Conservation (phyloP, 805 yeast genomes). For the Pichia nakasei region DNA sequence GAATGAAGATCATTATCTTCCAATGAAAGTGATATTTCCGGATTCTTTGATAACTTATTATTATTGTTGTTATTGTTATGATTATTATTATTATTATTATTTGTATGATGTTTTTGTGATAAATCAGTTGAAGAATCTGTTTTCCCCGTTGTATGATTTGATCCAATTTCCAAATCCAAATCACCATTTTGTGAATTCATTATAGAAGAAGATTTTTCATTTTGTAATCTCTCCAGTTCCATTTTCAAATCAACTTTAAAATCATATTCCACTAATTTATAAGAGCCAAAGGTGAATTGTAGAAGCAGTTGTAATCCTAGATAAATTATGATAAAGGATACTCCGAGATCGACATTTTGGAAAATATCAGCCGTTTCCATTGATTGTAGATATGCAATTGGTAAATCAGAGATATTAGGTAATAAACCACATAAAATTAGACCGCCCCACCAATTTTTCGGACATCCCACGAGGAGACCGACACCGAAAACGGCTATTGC, state of each 20-base stretch:
- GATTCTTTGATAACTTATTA: too few species aligned
- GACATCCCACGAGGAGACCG: constrained; percentile 48
- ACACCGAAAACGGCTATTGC: constrained; percentile 16
- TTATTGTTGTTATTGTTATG: neutral
- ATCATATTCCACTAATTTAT: constrained; percentile 61
- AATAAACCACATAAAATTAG: constrained; percentile 57
- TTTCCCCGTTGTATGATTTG: too few species aligned
- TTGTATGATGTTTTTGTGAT: too few species aligned
- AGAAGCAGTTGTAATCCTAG: constrained; percentile 56
- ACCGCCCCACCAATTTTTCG: constrained; percentile 73
- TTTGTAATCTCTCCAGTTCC: constrained; percentile 1
- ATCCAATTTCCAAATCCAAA: too few species aligned
- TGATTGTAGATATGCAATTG: constrained; percentile 75
- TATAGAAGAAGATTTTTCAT: neutral
- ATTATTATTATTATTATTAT: neutral
- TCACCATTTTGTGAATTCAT: neutral
- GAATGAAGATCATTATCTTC: neutral
- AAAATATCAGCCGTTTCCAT: constrained; percentile 57
- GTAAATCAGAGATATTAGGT: constrained; percentile 75
- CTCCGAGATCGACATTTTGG: constrained; percentile 57
- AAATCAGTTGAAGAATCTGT: too few species aligned
- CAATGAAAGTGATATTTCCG: neutral
- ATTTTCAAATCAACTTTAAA: constrained; percentile 31
- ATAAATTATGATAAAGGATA: constrained; percentile 79
- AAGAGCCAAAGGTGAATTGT: constrained; percentile 72